These are phyloP conservation scores for Trichoderma afroharzianum DNA, from an alignment of 2,329 filamentous ascomycete species.

Conservation along the genomic window DNA sequence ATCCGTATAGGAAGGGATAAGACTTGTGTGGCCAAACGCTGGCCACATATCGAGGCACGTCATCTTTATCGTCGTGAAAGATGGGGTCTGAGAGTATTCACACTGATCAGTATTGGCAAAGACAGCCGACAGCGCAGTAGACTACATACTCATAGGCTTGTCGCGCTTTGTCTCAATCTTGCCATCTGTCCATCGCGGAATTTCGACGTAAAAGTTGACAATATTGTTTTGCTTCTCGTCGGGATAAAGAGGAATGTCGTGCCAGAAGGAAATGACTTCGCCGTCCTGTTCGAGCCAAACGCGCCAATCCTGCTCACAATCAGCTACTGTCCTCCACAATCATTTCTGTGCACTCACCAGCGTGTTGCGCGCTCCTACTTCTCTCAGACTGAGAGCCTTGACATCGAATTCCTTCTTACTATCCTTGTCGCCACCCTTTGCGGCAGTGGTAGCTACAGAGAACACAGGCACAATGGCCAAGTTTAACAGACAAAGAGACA, in stretches of 20 bases:
- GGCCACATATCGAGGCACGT: conserved; percentile 37
- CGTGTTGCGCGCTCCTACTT: conserved; percentile 38
- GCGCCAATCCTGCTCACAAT: conserved; percentile 35
- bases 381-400: conserved; percentile 29
- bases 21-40: conserved; percentile 43
- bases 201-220: conserved; percentile 40
- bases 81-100: conserved; percentile 33
- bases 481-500: neutral
- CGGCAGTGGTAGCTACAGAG: neutral
- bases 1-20: conserved; percentile 42
- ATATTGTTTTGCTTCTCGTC: conserved; percentile 32
- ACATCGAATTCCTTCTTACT: conserved; percentile 24
- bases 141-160: conserved; percentile 37
- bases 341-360: conserved; percentile 25
- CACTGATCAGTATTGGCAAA: neutral
- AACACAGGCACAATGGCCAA: neutral
- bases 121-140: neutral
- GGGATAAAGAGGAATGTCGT: conserved; percentile 40
- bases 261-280: conserved; percentile 40
- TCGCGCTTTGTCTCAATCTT: conserved; percentile 39
- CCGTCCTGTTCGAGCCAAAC: conserved; percentile 40
- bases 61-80: conserved; percentile 39
- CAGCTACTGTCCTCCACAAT: neutral
- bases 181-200: conserved; percentile 40
- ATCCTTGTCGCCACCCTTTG: neutral